These are phyloP conservation scores for Saccharomycopsis synnaedendra DNA, from an alignment of 805 yeast genomes.

Conservation along the genomic window DNA sequence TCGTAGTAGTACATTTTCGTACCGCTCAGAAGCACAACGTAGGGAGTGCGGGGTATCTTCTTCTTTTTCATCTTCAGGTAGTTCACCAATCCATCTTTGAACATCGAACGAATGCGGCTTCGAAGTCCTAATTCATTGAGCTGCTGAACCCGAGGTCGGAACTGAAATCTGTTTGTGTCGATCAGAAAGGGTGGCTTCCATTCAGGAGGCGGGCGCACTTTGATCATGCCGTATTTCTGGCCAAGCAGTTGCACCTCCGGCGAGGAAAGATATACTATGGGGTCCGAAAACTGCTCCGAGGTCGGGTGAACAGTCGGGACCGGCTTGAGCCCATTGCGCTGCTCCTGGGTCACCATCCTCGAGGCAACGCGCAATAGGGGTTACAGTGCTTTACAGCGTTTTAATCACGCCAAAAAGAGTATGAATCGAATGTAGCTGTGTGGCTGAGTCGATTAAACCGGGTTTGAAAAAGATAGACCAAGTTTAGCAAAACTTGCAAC, in stretches of 20 bases:
- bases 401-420: background rate
- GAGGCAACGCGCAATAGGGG: background rate
- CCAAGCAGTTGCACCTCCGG: conserved; percentile 36
- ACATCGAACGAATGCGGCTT: conserved; percentile 52
- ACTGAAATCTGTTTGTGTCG: conserved; percentile 39
- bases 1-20: conserved; percentile 26
- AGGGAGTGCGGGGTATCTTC: conserved; percentile 15
- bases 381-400: background rate
- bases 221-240: conserved; percentile 58
- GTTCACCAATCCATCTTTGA: conserved; percentile 49
- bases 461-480: background rate
- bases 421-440: background rate
- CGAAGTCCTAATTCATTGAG: conserved; percentile 51
- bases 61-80: conserved; percentile 35
- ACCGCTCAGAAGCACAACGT: conserved; percentile 6
- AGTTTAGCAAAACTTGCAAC: too few species aligned
- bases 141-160: conserved; percentile 60
- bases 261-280: conserved; percentile 52
- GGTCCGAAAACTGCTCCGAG: conserved; percentile 46
- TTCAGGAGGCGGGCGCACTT: conserved; percentile 48
- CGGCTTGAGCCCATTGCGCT: conserved; percentile 3
- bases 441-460: too few species aligned
- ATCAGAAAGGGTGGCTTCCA: conserved; percentile 45
- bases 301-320: conserved; percentile 50
- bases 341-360: conserved; percentile 1